Evolutionary conservation across 352 stramenopile genomes (phyloP).

Genomic region (Phytopythium helicoides): DNA sequence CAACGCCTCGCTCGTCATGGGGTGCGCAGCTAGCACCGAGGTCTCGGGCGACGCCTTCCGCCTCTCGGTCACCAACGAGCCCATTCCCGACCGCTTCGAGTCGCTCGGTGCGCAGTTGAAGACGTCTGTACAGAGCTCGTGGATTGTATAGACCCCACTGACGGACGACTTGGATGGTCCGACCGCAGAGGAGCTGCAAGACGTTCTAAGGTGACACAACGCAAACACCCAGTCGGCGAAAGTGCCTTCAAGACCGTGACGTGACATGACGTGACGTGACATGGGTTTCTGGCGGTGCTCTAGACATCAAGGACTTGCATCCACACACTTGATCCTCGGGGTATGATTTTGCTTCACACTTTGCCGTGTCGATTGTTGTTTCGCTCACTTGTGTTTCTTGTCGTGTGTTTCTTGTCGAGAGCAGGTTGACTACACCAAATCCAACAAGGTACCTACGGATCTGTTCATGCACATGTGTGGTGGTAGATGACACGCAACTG

Average conservation of each 20-base stretch:
- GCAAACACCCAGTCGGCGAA: background rate
- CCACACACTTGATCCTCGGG: constrained; percentile 65
- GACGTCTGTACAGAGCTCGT: too few species aligned
- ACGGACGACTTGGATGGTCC: too few species aligned
- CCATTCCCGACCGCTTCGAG: constrained; percentile 60
- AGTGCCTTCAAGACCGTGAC: constrained; percentile 28
- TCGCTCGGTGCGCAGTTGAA: constrained; percentile 60
- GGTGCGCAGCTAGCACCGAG: constrained; percentile 20
- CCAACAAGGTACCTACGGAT: constrained; percentile 75
- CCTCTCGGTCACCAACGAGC: constrained; percentile 26
- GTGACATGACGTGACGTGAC: constrained; percentile 6
- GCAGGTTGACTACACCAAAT: constrained; percentile 80
- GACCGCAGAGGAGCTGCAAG: constrained; percentile 50
- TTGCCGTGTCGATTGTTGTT: background rate
- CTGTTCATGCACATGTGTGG: too few species aligned
- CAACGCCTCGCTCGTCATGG: constrained; percentile 23
- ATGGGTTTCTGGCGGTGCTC: background rate
- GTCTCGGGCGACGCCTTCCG: background rate
- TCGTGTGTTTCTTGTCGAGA: background rate
- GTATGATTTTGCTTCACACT: constrained; percentile 24
- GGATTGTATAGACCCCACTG: too few species aligned
- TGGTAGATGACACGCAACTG: too few species aligned
- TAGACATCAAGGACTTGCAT: constrained; percentile 56
- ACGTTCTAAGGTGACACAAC: constrained; percentile 55
- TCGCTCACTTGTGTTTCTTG: background rate